Base-by-base conservation (phyloP, 2,329 filamentous ascomycete species). In the Arachnopeziza araneosa region DNA sequence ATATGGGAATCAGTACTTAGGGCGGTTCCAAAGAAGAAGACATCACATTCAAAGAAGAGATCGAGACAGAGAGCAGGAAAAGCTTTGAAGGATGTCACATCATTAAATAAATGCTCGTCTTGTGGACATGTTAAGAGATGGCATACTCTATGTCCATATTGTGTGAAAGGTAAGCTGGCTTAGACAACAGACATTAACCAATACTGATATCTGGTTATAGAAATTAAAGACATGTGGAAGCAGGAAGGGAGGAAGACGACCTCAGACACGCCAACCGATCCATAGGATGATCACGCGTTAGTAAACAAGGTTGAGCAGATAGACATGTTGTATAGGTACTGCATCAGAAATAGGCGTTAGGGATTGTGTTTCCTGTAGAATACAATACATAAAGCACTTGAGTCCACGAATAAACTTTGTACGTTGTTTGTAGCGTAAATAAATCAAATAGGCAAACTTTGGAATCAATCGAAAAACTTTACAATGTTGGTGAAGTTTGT, bases 1-100 rank as follows among this genome's bases (percentile, higher is more conserved):
- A 86, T 99, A 70, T 98, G 93, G 93, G 93, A 97, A 68, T 92
- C 90, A 6, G 84, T 99, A 52, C 81, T 99, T 67, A 87, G 87
- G 66, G 95, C 95, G 1, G 95, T 98, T 19, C 95, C 95, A 5
- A 99, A 99, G 83, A 98, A 96, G 80, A 99, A 98, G 84, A 96
- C 92, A 36, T 97, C 93, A 50, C 91, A 99, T 75, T 91, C 91
- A 80, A 96, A 95, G 80, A 96, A 92, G 82, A 84, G 95, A 68
- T 88, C 92, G 72, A 86, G 96, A 70, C 92, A 96, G 73, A 89
- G 98, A 87, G 93, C 93, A 24, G 95, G 95, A 71, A 99, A 99
- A 78, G 93, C 87, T 52, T 76, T 99, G 68, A 90, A 96, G 78
- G 95, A 99, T 73, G 86, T 96, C 60, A 95, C 89, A 64, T 84